Evolutionary conservation across 2,329 filamentous ascomycete genomes (phyloP).

Genomic region (Lomentospora prolificans): DNA sequence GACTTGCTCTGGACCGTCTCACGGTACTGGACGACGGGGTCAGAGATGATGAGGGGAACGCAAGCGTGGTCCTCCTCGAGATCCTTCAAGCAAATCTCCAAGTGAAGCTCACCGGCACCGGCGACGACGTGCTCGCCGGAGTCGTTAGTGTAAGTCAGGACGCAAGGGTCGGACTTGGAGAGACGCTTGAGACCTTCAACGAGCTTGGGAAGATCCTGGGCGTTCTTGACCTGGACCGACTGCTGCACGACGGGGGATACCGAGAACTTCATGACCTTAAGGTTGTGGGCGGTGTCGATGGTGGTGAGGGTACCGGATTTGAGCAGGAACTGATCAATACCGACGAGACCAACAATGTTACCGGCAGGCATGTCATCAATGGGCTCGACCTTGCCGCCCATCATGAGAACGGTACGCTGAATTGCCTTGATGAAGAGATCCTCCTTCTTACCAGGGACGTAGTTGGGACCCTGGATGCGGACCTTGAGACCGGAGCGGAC

Average conservation of each 20-base stretch:
- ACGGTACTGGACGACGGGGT: constrained; percentile 97
- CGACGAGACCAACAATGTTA: constrained; percentile 99
- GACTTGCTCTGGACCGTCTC: constrained; percentile 82
- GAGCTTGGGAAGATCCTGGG: constrained; percentile 97
- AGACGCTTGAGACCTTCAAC: constrained; percentile 99
- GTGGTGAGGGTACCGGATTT: constrained; percentile 99
- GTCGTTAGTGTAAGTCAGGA: constrained; percentile 78
- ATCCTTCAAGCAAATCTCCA: constrained; percentile 99
- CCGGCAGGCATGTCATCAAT: constrained; percentile 98
- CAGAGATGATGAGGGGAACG: constrained; percentile 94
- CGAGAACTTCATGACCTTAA: constrained; percentile 99
- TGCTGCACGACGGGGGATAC: constrained; percentile 98
- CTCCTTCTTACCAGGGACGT: constrained; percentile 95
- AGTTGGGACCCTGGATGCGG: constrained; percentile 99
- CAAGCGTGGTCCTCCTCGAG: constrained; percentile 98
- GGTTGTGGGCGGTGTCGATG: constrained; percentile 94
- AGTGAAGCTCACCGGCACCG: constrained; percentile 97
- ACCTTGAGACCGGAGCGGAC: constrained; percentile 97
- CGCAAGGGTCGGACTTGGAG: constrained; percentile 99
- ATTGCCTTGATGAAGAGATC: constrained; percentile 99
- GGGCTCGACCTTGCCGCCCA: constrained; percentile 98
- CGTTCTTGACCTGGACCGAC: constrained; percentile 99
- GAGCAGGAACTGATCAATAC: constrained; percentile 99
- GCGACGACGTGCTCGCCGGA: constrained; percentile 99
- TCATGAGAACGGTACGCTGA: constrained; percentile 99